Percentiles rank a stretch among this genome's conserved stretches.
Conservation (phyloP, 75 land plant genomes). For the Azolla pinnata region DNA sequence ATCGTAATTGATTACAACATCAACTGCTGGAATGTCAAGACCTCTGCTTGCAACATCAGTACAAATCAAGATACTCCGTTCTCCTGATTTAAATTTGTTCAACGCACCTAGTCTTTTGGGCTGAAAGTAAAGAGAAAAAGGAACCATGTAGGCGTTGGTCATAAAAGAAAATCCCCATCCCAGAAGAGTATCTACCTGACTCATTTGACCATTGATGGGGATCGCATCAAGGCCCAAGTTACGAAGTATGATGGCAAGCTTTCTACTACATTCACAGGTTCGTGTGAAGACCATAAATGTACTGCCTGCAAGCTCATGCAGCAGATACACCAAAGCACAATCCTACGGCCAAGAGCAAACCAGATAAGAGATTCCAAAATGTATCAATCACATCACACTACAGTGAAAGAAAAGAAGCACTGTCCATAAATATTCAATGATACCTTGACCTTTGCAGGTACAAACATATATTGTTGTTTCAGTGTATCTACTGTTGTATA, state of each 20-base stretch:
- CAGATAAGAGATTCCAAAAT: not conserved
- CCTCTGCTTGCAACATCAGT: slow-evolving; percentile 99
- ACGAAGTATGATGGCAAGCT: slow-evolving; percentile 61
- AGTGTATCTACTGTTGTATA: slow-evolving; percentile 88
- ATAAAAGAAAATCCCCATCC: no score
- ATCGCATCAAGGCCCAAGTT: slow-evolving; percentile 79
- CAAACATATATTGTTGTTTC: slow-evolving; percentile 75
- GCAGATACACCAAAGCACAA: slow-evolving; percentile 70
- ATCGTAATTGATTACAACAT: slow-evolving; percentile 89
- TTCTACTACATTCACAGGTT: slow-evolving; percentile 75
- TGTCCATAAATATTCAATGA: not conserved
- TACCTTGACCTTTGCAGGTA: slow-evolving; percentile 91
- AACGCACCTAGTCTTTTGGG: slow-evolving; percentile 72
- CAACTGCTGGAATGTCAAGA: slow-evolving; percentile 90
- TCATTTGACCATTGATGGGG: slow-evolving; percentile 93
- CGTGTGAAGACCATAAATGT: slow-evolving; percentile 91
- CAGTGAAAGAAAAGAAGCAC: not conserved
- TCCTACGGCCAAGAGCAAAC: slow-evolving; percentile 38
- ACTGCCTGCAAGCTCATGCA: slow-evolving; percentile 60
- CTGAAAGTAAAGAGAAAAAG: slow-evolving; percentile 18
- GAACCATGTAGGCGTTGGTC: no score
- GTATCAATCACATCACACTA: not conserved
- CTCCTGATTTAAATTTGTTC: slow-evolving; percentile 81
- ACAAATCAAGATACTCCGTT: slow-evolving; percentile 75
- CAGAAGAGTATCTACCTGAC: slow-evolving; percentile 68